Base-by-base conservation (phyloP, 768 basidiomycete species). In the Podaxis sp. region DNA sequence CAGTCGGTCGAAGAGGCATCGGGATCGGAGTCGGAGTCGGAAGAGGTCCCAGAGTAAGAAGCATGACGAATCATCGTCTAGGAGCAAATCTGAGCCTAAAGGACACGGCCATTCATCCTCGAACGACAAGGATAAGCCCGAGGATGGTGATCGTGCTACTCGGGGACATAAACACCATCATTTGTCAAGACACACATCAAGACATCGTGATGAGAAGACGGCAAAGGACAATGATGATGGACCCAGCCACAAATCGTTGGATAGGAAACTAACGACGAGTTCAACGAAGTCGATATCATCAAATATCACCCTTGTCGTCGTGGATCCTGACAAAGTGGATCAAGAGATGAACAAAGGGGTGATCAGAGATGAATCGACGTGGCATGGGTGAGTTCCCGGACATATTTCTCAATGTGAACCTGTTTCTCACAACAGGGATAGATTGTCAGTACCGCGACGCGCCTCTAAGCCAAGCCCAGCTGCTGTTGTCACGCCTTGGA, bases 311-410 rank as follows among this genome's bases (percentile, higher is more conserved):
- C 74, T 80, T 44, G 73, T 78, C n/a, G 64, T 80, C 38, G 67
- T 80, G 53, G 78, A 78, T 41, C 46, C 61, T 46, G 75, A 76
- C 50, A 71, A 66, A 52, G 66, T 73, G 2, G 74, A 76, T 46
- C 44, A 46, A 46, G 44, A 46, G 44, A 46, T 46, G 49, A 60
- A 40, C 49, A 53, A 60, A 40, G 50, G 41, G 6, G 17, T 24
- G 5, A 24, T 28, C 37, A 37, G 37, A 38, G 15, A 51, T 20
- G 38, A 7, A 10, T 40, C 50, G 38, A 75, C 78, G 22, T 82
- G 80, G 80, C 80, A 82, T 67, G 78, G 79, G 80, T 82, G 66
- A 48, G 77, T 70, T 22, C 36, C 30, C 40, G 33, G 30, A 30
- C 30, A 22, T 20, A 22, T 5, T 51, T 28, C 30, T 36, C 12